A percentile compares a stretch with the other conserved stretches of the same genome.
These are phyloP conservation scores for Suhomyces anneliseae DNA, from an alignment of 1,139 yeast genomes.

Conservation along the genomic window DNA sequence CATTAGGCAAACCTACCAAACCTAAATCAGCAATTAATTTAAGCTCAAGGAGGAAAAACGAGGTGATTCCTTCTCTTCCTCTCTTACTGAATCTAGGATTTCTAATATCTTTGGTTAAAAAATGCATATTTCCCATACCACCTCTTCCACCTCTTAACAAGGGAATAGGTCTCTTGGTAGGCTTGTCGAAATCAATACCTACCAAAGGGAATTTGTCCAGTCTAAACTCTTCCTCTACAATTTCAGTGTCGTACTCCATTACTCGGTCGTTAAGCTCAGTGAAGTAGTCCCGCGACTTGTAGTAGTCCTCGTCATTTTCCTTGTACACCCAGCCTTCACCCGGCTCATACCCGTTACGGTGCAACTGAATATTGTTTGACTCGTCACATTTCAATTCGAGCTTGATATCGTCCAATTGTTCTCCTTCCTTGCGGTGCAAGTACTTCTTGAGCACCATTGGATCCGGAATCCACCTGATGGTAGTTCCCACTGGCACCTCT, in stretches of 20 bases:
- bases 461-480: conserved; percentile 82
- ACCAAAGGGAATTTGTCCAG: conserved; percentile 72
- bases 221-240: conserved; percentile 58
- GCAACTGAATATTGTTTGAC: conserved; percentile 53
- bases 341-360: conserved; percentile 53
- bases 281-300: conserved; percentile 64
- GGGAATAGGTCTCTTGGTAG: conserved; percentile 67
- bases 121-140: conserved; percentile 96
- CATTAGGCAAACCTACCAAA: conserved; percentile 91
- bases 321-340: conserved; percentile 91
- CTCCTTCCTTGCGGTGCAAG: conserved; percentile 30
- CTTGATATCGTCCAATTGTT: conserved; percentile 27
- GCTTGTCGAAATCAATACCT: conserved; percentile 72
- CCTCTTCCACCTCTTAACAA: conserved; percentile 85
- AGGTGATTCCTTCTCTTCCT: conserved; percentile 72
- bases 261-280: conserved; percentile 61
- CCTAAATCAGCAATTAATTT: conserved; percentile 91
- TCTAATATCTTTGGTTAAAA: conserved; percentile 75
- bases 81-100: conserved; percentile 85
- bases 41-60: conserved; percentile 73
- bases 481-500: conserved; percentile 90
- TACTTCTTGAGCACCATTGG: conserved; percentile 49
- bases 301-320: conserved; percentile 71
- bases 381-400: conserved; percentile 27
- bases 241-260: conserved; percentile 58